Evolutionary conservation across 371 early-diverging fungal genomes (phyloP).

Genomic region (Mucor irregularis): DNA sequence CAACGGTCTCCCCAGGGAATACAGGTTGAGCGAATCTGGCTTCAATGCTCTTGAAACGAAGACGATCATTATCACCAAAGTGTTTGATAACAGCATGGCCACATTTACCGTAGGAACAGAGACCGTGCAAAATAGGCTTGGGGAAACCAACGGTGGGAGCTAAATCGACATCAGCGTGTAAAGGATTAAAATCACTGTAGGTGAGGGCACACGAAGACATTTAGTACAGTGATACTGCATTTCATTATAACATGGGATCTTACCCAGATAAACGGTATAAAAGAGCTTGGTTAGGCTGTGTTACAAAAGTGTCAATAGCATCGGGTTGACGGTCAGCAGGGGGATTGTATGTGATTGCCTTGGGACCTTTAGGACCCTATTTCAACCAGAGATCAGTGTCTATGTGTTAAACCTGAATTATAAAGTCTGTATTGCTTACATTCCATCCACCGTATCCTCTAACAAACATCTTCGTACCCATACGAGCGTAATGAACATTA

Average conservation of each 20-base stretch:
- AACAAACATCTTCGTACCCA: slow-evolving; percentile 52
- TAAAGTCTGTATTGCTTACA: slow-evolving; percentile 18
- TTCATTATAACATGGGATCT: too few relatives aligned
- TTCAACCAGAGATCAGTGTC: too few relatives aligned
- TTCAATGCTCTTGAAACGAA: slow-evolving; percentile 56
- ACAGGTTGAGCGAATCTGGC: slow-evolving; percentile 74
- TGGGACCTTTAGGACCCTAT: slow-evolving; percentile 54
- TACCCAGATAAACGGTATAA: slow-evolving; percentile 62
- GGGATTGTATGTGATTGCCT: slow-evolving; percentile 30
- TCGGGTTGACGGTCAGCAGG: slow-evolving; percentile 59
- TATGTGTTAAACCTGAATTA: background rate
- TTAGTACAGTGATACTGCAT: too few relatives aligned
- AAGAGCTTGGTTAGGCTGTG: slow-evolving; percentile 58
- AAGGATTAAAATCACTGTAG: slow-evolving; percentile 67
- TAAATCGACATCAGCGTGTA: slow-evolving; percentile 64
- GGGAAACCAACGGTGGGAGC: slow-evolving; percentile 66
- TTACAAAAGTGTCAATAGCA: slow-evolving; percentile 39
- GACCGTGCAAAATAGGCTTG: slow-evolving; percentile 67
- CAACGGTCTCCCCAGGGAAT: slow-evolving; percentile 66
- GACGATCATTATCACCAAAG: slow-evolving; percentile 53
- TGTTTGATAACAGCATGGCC: slow-evolving; percentile 59
- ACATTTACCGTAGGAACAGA: slow-evolving; percentile 66
- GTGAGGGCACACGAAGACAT: too few relatives aligned
- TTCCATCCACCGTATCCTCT: slow-evolving; percentile 62
- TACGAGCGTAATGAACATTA: slow-evolving; percentile 44